Evolutionary conservation across 176 grass and related monocot genomes (phyloP), one percentile per base, ranked within the genome.

Genomic region (Aegilops bicornis): DNA sequence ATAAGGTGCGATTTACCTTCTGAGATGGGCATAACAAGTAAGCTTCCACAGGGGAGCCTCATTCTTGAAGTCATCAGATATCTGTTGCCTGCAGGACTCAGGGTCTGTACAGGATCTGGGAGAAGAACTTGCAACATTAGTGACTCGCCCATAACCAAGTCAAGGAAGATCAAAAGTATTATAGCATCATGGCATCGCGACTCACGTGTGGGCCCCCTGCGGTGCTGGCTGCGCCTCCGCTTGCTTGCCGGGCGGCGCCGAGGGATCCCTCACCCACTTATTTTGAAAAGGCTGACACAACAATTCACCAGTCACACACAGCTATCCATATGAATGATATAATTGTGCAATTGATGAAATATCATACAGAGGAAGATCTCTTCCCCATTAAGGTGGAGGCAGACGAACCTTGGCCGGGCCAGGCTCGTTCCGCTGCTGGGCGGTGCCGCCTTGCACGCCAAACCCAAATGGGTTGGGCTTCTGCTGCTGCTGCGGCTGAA

Each of bases 41-140:
- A 98, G 93, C 87, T 96, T 96, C 96, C 93, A 98, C 71, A 94
- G 78, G 5, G 96, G 92, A 64, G 91, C 85, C 52, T 98, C 96
- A 9, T 94, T 96, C 84, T 96, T 98, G 63, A 84, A 98, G 83
- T 96, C 93, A 7, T 98, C 96, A 52, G 76, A 60, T 83, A 98
- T 95, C 82, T 92, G 88, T 8, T 87, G 87, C 73, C 77, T 94
- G 91, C 96, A 98, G 12, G 86, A 87, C 78, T 88, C 88, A 50
- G 93, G 88, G 87, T 98, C 79, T 86, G 90, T 79, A 85, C 96
- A 98, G 37, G 90, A 89, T 70, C 88, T 89, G 81, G 22, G 78
- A 89, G 6, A 87, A 74, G 66, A 91, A 66, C 3, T 67, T 39
- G 0, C 30, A 24, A 15, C 10, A 15, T 69, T 5, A 5, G 42